These are phyloP conservation scores for Globisporangium canariense DNA, from an alignment of 352 stramenopile species.

Conservation along the genomic window DNA sequence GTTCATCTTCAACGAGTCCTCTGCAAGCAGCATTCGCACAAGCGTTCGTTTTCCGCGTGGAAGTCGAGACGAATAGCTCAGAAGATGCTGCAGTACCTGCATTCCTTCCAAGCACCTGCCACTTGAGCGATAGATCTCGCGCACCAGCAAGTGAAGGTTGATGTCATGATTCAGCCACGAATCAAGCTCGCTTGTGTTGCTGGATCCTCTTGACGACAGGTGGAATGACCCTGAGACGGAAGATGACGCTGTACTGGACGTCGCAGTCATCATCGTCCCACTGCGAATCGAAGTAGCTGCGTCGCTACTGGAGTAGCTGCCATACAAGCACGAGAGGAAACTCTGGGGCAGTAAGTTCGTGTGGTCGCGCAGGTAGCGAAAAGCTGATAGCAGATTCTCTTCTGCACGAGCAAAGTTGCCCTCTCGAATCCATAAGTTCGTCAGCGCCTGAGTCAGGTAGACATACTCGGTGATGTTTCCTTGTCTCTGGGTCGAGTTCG, in stretches of 20 bases:
- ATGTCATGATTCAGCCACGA: conserved; percentile 82
- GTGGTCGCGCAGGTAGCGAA: conserved; percentile 67
- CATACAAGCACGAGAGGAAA: conserved; percentile 49
- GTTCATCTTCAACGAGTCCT: conserved; percentile 71
- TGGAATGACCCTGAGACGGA: conserved; percentile 57
- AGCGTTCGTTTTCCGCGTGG: conserved; percentile 78
- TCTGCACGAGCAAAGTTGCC: conserved; percentile 74
- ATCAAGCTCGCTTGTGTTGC: conserved; percentile 73
- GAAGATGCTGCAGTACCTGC: conserved; percentile 70
- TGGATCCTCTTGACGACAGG: conserved; percentile 39
- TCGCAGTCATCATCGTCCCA: conserved; percentile 55
- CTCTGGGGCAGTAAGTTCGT: conserved; percentile 62
- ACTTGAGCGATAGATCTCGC: conserved; percentile 75
- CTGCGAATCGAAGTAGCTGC: conserved; percentile 47
- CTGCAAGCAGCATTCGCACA: conserved; percentile 72
- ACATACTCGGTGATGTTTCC: conserved; percentile 86
- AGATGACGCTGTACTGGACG: conserved; percentile 66
- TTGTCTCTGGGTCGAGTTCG: conserved; percentile 54
- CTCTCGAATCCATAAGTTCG: conserved; percentile 74
- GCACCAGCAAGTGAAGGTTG: conserved; percentile 75
- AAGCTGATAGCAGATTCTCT: conserved; percentile 57
- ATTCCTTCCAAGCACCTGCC: conserved; percentile 77
- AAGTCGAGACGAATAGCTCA: conserved; percentile 68
- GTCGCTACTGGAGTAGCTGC: conserved; percentile 54
- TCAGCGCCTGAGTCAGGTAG: conserved; percentile 79